Percentiles rank a stretch among this genome's conserved stretches.
These are phyloP conservation scores for Kwoniella shivajii DNA, from an alignment of 1,284 basidiomycete species.

Conservation along the genomic window DNA sequence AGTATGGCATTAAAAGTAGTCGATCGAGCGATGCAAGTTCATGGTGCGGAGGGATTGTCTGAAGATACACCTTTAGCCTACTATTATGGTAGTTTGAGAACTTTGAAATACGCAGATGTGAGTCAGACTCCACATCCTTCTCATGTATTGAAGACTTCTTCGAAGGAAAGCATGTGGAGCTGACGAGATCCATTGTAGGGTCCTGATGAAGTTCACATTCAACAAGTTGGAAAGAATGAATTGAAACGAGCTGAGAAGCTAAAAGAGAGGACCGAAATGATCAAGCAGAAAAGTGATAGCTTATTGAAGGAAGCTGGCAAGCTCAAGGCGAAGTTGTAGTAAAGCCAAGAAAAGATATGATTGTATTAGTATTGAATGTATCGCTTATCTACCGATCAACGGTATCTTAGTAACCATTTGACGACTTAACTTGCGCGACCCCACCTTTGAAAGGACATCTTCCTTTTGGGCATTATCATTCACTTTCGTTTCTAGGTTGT, in stretches of 20 bases:
- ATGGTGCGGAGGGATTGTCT: conserved; percentile 90
- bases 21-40: conserved; percentile 91
- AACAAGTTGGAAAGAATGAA: conserved; percentile 88
- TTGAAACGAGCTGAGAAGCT: conserved; percentile 58
- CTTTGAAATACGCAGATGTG: conserved; percentile 87
- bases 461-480: not conserved
- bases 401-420: not conserved
- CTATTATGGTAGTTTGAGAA: conserved; percentile 78
- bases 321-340: conserved; percentile 12
- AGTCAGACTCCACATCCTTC: conserved; percentile 38
- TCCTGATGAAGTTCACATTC: conserved; percentile 91
- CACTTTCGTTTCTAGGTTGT: too few relatives aligned
- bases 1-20: conserved; percentile 82
- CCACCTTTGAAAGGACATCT: not conserved
- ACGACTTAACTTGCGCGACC: not conserved
- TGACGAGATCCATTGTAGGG: conserved; percentile 59
- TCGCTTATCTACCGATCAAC: too few relatives aligned
- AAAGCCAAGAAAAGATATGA: too few relatives aligned
- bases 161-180: not conserved
- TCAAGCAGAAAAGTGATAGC: conserved; percentile 25
- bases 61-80: conserved; percentile 84
- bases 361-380: conserved; percentile 1
- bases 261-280: conserved; percentile 19
- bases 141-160: conserved; percentile 21
- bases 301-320: conserved; percentile 19